Base-by-base conservation (phyloP, 495 filamentous ascomycete species). In the Tetracladium setigerum region DNA sequence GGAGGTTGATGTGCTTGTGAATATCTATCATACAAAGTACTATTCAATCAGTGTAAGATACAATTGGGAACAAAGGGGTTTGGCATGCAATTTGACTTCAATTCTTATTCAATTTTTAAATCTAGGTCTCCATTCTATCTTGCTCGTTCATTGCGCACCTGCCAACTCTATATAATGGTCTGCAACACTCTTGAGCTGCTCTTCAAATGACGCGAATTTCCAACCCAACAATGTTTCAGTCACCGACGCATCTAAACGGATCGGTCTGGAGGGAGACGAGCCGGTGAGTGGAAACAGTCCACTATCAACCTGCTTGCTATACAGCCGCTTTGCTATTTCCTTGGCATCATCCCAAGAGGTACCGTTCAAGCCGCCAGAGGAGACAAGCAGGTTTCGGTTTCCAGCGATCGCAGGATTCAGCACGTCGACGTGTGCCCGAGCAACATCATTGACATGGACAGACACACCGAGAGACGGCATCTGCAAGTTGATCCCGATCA, bases 201-300 rank as follows among this genome's bases (percentile, higher is more conserved):
- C 68, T 54, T 70, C 65, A 54, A 70, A 75, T 17, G 55, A 52
- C 14, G 49, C 44, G 47, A 72, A 70, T 38, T 64, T 55, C 59
- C 73, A 68, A 5, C 72, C 72, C 57, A 79, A 72, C 2, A 58
- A 60, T 27, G 62, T 58, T 47, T 73, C 67, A 10, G 71, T 71
- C 5, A 61, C 33, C 37, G 56, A 62, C 15, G 64, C 54, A 56
- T 75, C 68, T 17, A 77, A 47, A 2, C 59, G 62, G 27, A 72
- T 62, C 4, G 55, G 52, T 7, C 62, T 64, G 1, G 67, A 64
- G 30, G 38, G 30, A 43, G 66, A 55, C 10, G 50, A 60, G 5
- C 70, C 74, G 43, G 56, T 62, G 34, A 61, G 45, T 5, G 66
- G 62, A 38, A 77, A 55, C 5, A 62, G 33, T 5, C 62, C 60